A percentile compares a stretch with the other conserved stretches of the same genome.
phyloP scores from a whole-genome alignment of 495 filamentous ascomycete species.

The Hypoxylon cercidicola region DNA sequence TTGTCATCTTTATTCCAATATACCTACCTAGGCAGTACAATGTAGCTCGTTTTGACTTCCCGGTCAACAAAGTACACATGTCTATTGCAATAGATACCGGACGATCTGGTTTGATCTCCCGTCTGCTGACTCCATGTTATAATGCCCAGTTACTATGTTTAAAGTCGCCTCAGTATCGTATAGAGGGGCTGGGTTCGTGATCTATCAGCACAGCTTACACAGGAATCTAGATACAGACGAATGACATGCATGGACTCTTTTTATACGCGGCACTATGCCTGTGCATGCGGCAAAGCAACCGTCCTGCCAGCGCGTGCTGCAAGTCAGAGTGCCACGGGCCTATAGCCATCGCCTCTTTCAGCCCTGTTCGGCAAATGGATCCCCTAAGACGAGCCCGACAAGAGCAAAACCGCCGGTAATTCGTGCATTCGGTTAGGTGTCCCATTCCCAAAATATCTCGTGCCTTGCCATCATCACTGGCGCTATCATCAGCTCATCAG shows the following conservation, averaged over 20 bases:
- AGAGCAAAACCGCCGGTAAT: constrained; percentile 18
- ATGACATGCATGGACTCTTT: too few relatives aligned
- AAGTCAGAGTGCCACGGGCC: constrained; percentile 29
- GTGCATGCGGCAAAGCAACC: constrained; percentile 30
- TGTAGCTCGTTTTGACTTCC: too few relatives aligned
- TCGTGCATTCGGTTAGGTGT: background rate
- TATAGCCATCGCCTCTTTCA: constrained; percentile 35
- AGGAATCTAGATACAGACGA: background rate
- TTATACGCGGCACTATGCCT: too few relatives aligned
- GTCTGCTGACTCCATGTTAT: too few relatives aligned
- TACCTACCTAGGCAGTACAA: too few relatives aligned
- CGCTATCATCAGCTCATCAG: constrained; percentile 42
- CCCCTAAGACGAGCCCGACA: constrained; percentile 3
- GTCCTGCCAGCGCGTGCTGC: constrained; percentile 18
- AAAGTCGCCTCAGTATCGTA: too few relatives aligned
- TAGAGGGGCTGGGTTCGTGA: background rate
- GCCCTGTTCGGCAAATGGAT: constrained; percentile 36
- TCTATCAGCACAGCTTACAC: constrained; percentile 11
- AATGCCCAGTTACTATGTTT: too few relatives aligned
- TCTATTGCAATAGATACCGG: too few relatives aligned
- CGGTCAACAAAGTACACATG: too few relatives aligned
- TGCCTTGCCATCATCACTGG: constrained; percentile 20
- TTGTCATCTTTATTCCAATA: too few relatives aligned
- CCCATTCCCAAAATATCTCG: constrained; percentile 34
- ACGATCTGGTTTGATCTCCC: too few relatives aligned